Evolutionary conservation across 495 filamentous ascomycete species (phyloP), one percentile per base, ranked within the genome.

Genomic region (Rhizodiscina lignyota): DNA sequence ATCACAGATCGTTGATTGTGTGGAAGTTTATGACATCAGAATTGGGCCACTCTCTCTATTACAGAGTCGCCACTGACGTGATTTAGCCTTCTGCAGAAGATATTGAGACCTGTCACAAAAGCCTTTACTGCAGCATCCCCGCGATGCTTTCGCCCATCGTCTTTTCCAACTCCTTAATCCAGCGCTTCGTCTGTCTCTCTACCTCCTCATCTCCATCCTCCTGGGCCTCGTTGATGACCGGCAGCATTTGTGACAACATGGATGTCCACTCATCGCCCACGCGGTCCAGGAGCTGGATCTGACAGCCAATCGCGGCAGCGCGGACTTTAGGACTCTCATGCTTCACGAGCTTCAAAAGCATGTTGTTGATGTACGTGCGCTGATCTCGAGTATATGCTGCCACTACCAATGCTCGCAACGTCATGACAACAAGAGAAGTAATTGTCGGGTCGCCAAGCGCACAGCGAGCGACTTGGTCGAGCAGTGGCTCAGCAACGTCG

Each of bases 201-300:
- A 97, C 86, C 18, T 55, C 62, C 56, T 94, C 87, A 43, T 94
- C 83, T 43, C 93, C 89, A 54, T 97, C 89, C 54, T 97, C 91
- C 62, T 89, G 79, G 42, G 91, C 49, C 57, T 97, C 89, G 41
- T 79, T 86, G 34, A 97, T 89, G 36, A 82, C 79, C 21, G 89
- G 89, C 44, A 96, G 60, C 74, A 94, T 93, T 66, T 97, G 87
- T 0, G 86, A 81, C 52, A 96, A 56, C 53, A 86, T 63, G 1
- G 71, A 67, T 39, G 96, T 55, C 91, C 91, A 96, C 44, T 96
- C 89, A 46, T 94, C 83, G 17, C 83, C 85, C 17, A 94, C 55
- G 36, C 70, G 62, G 35, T 73, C 67, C 16, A 84, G 86, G 33
- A 97, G 63, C 1, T 65, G 70, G 41, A 76, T 76, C 61, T 94